Conservation (phyloP, 148 eudicot genomes). For the Vaccinium myrtillus region DNA sequence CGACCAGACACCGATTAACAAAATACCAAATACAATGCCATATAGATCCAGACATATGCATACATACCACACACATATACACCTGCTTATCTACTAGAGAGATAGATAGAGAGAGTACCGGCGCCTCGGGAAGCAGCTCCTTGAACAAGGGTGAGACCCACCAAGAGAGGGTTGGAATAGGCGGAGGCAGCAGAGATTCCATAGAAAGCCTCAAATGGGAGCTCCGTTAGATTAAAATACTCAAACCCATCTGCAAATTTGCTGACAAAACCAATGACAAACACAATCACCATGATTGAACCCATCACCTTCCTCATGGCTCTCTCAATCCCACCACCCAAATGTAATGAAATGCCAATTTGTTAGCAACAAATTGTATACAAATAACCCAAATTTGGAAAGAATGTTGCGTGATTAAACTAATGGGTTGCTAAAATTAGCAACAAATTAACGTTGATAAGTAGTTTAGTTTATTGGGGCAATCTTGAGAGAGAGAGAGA, state of each 20-base stretch:
- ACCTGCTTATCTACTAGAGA: background rate
- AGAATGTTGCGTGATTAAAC: background rate
- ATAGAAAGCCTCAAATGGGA: slow-evolving; percentile 39
- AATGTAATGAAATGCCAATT: background rate
- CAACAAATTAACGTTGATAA: background rate
- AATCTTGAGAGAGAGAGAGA: background rate
- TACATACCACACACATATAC: background rate
- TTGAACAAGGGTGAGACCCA: slow-evolving; percentile 66
- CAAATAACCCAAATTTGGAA: background rate
- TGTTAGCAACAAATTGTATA: background rate
- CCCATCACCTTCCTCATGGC: slow-evolving; percentile 23
- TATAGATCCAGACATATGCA: background rate
- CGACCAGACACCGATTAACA: too few species aligned
- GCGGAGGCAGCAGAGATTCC: slow-evolving; percentile 38
- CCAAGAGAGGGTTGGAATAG: slow-evolving; percentile 48
- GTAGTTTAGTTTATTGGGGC: background rate
- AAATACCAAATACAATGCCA: background rate
- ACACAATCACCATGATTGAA: slow-evolving; percentile 18
- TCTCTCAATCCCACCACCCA: background rate
- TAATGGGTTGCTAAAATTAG: background rate
- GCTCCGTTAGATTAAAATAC: slow-evolving; percentile 29
- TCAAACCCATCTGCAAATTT: slow-evolving; percentile 36
- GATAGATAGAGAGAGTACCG: slow-evolving; percentile 40
- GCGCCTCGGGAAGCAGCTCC: slow-evolving; percentile 94
- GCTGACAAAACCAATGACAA: slow-evolving; percentile 30